Evolutionary conservation across 2,329 filamentous ascomycete species (phyloP).

Genomic region (Alternaria sp.): DNA sequence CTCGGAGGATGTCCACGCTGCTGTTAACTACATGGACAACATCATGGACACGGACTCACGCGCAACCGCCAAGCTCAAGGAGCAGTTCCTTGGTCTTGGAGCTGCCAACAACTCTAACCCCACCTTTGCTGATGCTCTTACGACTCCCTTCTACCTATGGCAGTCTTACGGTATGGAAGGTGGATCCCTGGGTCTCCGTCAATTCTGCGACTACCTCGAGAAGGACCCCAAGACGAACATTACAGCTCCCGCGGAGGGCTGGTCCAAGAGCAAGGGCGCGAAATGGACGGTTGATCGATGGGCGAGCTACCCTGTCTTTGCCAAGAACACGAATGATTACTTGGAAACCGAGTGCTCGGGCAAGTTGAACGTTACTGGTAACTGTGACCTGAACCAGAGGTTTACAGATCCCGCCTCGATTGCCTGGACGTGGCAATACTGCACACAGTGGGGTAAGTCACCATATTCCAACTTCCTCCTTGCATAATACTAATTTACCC

Average conservation of each 20-base stretch:
- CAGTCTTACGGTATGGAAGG: constrained; percentile 54
- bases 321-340: constrained; percentile 47
- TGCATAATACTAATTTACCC: constrained; percentile 4
- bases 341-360: constrained; percentile 51
- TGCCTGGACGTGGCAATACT: constrained; percentile 60
- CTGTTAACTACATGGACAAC: constrained; percentile 57
- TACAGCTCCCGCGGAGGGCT: constrained; percentile 50
- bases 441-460: constrained; percentile 57
- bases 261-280: constrained; percentile 50
- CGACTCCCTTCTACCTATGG: constrained; percentile 51
- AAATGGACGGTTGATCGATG: constrained; percentile 52
- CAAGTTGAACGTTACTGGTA: constrained; percentile 23
- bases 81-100: constrained; percentile 56
- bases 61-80: constrained; percentile 52
- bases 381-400: constrained; percentile 49
- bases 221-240: constrained; percentile 48
- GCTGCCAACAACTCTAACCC: constrained; percentile 55
- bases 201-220: constrained; percentile 57
- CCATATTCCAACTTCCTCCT: neutral
- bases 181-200: constrained; percentile 38
- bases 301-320: constrained; percentile 50
- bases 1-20: constrained; percentile 57
- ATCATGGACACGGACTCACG: constrained; percentile 47
- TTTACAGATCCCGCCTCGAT: constrained; percentile 49
- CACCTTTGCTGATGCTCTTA: constrained; percentile 55